Evolutionary conservation across 2,329 filamentous ascomycete genomes (phyloP), one percentile per base, ranked within the genome.

Genomic region (Diaporthe vexans): DNA sequence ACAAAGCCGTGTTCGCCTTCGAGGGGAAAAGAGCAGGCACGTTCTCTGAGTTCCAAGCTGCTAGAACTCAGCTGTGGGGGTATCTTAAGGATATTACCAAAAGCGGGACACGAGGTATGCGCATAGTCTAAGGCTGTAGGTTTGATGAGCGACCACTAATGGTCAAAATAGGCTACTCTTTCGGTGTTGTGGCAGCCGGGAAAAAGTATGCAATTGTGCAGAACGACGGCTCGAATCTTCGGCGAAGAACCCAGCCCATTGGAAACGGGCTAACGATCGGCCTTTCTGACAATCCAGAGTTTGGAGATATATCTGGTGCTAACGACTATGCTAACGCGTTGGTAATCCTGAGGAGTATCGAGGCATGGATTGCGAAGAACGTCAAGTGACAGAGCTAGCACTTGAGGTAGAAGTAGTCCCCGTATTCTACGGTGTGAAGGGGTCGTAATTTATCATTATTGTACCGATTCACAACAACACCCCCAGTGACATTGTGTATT

Each of bases 91-190:
- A 35, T n/a, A 58, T 58, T 5, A 35, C 56, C 21, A 19, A 56
- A 21, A 3, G 7, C 17, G 56, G 56, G 19, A 58, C 56, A 58
- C 2, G 56, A 58, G 11, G 29, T 56, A 56, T 2, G 26, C 6
- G 5, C 0, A 17, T 4, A 19, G 9, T 26, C 7, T 33, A 2
- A 1, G 2, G 6, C 10, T 3, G 3, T 3, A 54, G 4, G 6
- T 29, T 17, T 17, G 24, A 29, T 29, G 13, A 19, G 26, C 6
- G 17, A 29, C 9, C 17, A 33, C 26, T 56, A 15, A 56, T 56
- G 19, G 37, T 15, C 3, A 13, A 10, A 11, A n/a, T 1, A 58
- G 56, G 5, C 56, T 58, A 37, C 10, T 58, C 29, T 4, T 58
- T 58, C n/a, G 56, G 56, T 19, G 1, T 58, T 7, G 56, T 58